These are phyloP conservation scores for Ascosphaera apis DNA, from an alignment of 2,329 filamentous ascomycete species.

Conservation along the genomic window DNA sequence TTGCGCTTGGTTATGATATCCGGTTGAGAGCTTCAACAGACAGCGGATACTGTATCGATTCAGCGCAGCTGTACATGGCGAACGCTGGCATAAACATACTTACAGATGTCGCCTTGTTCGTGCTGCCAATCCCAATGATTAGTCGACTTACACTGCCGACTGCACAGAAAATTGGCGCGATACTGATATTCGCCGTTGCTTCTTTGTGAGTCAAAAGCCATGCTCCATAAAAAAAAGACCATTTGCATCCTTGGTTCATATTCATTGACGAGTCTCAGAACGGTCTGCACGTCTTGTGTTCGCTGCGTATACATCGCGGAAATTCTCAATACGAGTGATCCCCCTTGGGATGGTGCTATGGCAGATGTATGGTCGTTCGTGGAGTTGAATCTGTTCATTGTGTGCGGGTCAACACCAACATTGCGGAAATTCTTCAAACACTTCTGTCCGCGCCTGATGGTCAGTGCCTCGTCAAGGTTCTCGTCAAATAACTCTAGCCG, in stretches of 20 bases:
- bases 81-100: neutral
- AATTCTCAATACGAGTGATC: neutral
- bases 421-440: too few relatives aligned
- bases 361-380: neutral
- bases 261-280: too few relatives aligned
- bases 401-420: too few relatives aligned
- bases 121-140: neutral
- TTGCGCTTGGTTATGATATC: neutral
- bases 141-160: neutral
- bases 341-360: neutral
- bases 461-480: too few relatives aligned
- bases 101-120: neutral
- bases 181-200: neutral
- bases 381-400: slow-evolving; percentile 31
- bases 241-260: too few relatives aligned
- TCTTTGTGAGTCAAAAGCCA: neutral
- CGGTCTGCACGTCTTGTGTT: neutral
- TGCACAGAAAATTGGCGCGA: neutral
- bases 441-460: too few relatives aligned
- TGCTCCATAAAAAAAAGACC: too few relatives aligned
- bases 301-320: neutral
- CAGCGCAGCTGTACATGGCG: neutral
- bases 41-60: neutral
- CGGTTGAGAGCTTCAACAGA: neutral
- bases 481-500: too few relatives aligned